phyloP scores from a whole-genome alignment of 805 yeast species.

The Saccharomycopsis selenospora region DNA sequence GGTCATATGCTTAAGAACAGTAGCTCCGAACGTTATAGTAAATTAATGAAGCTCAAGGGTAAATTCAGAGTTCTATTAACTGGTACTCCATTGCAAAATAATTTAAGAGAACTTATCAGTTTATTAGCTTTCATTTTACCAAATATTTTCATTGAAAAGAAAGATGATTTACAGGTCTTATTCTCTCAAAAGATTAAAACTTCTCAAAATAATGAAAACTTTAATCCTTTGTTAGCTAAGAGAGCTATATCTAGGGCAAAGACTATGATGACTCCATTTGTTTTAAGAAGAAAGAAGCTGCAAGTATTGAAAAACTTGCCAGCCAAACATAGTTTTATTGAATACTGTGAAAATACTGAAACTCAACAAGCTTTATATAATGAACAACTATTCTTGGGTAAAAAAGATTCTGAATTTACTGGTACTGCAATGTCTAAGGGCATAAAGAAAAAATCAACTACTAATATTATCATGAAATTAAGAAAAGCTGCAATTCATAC shows the following conservation, averaged over 20 bases:
- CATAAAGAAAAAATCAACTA: constrained; percentile 32
- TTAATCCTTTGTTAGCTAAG: constrained; percentile 76
- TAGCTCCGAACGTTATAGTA: constrained; percentile 74
- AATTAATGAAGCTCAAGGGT: constrained; percentile 77
- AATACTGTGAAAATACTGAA: constrained; percentile 55
- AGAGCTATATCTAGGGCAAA: constrained; percentile 92
- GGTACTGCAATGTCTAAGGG: constrained; percentile 23
- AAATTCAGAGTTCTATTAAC: constrained; percentile 82
- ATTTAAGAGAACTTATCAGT: constrained; percentile 83
- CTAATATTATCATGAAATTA: constrained; percentile 77
- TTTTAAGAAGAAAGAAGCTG: constrained; percentile 81
- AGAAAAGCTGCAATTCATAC: constrained; percentile 95
- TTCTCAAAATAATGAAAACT: constrained; percentile 39
- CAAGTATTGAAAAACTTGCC: constrained; percentile 92
- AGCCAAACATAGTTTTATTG: constrained; percentile 55
- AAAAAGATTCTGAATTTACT: constrained; percentile 29
- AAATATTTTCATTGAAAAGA: constrained; percentile 65
- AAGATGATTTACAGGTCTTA: constrained; percentile 71
- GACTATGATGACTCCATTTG: constrained; percentile 98
- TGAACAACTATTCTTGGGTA: constrained; percentile 41
- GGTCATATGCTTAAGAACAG: constrained; percentile 96
- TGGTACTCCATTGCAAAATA: constrained; percentile 96
- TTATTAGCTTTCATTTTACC: constrained; percentile 89
- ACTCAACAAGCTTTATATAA: constrained; percentile 55
- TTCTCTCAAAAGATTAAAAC: constrained; percentile 86